Percentiles rank a stretch among this genome's conserved stretches.
Conservation (phyloP, 805 yeast species). For the Tetrapisispora arboricola region DNA sequence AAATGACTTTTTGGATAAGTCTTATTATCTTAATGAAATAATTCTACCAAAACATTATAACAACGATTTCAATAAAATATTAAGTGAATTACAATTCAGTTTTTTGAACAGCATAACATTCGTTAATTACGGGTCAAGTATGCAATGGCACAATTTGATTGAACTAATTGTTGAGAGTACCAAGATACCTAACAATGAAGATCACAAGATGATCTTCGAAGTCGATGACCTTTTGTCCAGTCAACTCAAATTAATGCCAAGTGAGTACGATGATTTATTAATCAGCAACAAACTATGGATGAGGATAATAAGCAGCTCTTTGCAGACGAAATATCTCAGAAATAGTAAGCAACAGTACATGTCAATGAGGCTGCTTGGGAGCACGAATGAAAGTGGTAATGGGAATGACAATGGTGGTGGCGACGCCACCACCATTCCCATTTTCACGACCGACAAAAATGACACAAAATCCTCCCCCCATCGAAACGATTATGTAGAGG, state of each 20-base stretch:
- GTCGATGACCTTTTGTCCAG: constrained; percentile 14
- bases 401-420: neutral
- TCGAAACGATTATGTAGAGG: neutral
- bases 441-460: too few species aligned
- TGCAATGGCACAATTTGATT: constrained; percentile 52
- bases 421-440: too few species aligned
- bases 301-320: constrained; percentile 9
- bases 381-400: neutral
- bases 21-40: constrained; percentile 43
- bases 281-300: constrained; percentile 18
- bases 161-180: constrained; percentile 28
- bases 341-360: neutral
- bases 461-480: too few species aligned
- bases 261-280: constrained; percentile 16
- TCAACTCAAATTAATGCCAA: constrained; percentile 17
- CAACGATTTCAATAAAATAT: constrained; percentile 20
- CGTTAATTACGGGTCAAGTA: constrained; percentile 53
- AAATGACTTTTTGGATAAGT: constrained; percentile 49
- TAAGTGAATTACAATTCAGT: constrained; percentile 47
- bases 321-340: constrained; percentile 3
- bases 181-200: constrained; percentile 2
- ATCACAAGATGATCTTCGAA: neutral
- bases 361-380: too few species aligned
- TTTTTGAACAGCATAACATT: constrained; percentile 41
- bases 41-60: constrained; percentile 23